phyloP scores from a whole-genome alignment of 1,139 yeast species.

The Scheffersomyces titani region DNA sequence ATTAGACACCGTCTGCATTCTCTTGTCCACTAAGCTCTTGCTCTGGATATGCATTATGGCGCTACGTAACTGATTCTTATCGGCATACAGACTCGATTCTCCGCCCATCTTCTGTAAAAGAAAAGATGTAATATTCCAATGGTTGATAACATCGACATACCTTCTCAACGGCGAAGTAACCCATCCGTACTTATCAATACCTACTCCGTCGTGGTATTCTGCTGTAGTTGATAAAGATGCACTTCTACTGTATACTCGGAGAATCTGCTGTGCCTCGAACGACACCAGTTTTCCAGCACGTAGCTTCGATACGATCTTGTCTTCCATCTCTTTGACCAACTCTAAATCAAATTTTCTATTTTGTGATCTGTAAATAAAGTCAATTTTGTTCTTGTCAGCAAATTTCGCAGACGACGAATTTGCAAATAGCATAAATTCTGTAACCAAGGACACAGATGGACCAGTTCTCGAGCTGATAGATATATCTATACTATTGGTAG shows the following conservation, averaged over 20 bases:
- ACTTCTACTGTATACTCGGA: background rate
- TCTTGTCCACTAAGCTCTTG: slow-evolving; percentile 28
- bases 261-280: slow-evolving; percentile 11
- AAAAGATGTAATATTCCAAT: slow-evolving; percentile 49
- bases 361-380: slow-evolving; percentile 55
- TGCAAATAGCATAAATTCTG: slow-evolving; percentile 81
- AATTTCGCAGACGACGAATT: slow-evolving; percentile 62
- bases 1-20: slow-evolving; percentile 25
- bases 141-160: slow-evolving; percentile 79
- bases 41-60: slow-evolving; percentile 33
- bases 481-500: slow-evolving; percentile 13
- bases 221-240: slow-evolving; percentile 17
- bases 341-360: slow-evolving; percentile 27
- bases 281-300: slow-evolving; percentile 16
- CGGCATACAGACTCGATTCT: background rate
- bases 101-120: slow-evolving; percentile 12
- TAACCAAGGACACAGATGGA: slow-evolving; percentile 58
- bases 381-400: slow-evolving; percentile 47
- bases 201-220: slow-evolving; percentile 64
- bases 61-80: slow-evolving; percentile 14
- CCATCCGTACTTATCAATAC: slow-evolving; percentile 64
- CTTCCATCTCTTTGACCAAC: slow-evolving; percentile 42
- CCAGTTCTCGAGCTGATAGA: slow-evolving; percentile 7
- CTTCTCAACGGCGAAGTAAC: slow-evolving; percentile 91
- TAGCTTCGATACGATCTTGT: slow-evolving; percentile 24